Percentiles rank a stretch among this genome's conserved stretches.
Evolutionary conservation across 1,284 basidiomycete species (phyloP).

Genomic region (Ustilago shanxiensis): DNA sequence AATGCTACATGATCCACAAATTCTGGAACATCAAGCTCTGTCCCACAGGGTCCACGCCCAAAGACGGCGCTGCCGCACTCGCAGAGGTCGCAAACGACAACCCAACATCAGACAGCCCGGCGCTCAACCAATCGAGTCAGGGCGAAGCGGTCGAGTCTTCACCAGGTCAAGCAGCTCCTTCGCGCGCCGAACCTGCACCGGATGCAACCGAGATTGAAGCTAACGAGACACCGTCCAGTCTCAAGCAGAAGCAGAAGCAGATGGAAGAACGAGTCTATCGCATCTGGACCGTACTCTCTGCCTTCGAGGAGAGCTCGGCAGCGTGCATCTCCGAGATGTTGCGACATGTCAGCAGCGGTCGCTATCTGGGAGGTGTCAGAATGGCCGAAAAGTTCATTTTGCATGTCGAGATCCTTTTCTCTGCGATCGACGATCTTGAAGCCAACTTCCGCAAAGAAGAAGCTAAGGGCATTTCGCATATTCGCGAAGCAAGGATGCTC

Average conservation of each 20-base stretch:
- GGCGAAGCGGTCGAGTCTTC: constrained; percentile 36
- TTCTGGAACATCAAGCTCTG: constrained; percentile 98
- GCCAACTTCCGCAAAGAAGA: constrained; percentile 84
- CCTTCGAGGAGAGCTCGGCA: constrained; percentile 98
- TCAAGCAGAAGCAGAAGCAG: constrained; percentile 89
- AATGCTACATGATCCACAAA: constrained; percentile 99
- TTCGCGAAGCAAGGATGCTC: constrained; percentile 96
- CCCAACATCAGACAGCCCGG: constrained; percentile 13
- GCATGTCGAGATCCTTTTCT: constrained; percentile 97
- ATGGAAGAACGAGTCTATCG: constrained; percentile 99
- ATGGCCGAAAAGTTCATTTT: constrained; percentile 99
- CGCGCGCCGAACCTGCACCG: constrained; percentile 46
- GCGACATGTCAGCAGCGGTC: constrained; percentile 90
- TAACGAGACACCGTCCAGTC: constrained; percentile 81
- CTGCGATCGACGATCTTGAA: constrained; percentile 95
- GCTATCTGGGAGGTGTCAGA: constrained; percentile 94
- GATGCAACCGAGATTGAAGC: constrained; percentile 75
- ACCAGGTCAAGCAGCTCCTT: constrained; percentile 40
- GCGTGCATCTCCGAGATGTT: constrained; percentile 99
- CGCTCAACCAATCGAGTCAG: constrained; percentile 14
- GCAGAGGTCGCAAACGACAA: constrained; percentile 24
- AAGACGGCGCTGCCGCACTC: constrained; percentile 43
- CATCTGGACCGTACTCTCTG: constrained; percentile 98
- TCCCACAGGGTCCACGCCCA: constrained; percentile 61
- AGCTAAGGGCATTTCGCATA: constrained; percentile 87